A percentile compares a stretch with the other conserved stretches of the same genome.
These are phyloP conservation scores for Tripterygium wilfordii DNA, from an alignment of 177 flowering plant species.

Conservation along the genomic window DNA sequence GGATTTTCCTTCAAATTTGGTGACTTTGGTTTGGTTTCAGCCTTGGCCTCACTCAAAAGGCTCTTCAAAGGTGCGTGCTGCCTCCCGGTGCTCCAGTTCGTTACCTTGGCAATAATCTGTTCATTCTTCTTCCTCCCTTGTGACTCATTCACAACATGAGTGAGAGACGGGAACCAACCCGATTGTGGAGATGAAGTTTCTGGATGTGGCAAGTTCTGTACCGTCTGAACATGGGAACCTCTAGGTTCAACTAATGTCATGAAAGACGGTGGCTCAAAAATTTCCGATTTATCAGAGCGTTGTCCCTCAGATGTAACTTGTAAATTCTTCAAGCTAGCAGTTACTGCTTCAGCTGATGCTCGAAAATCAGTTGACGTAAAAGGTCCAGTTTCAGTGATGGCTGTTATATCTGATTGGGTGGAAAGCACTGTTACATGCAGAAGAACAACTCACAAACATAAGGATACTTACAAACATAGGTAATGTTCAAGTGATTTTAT, in stretches of 20 bases:
- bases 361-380: conserved; percentile 12
- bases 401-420: conserved; percentile 30
- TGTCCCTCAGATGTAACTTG: conserved; percentile 12
- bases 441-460: conserved; percentile 9
- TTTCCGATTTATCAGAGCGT: conserved; percentile 24
- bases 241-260: conserved; percentile 50
- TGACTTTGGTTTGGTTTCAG: conserved; percentile 30
- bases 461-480: too few species aligned
- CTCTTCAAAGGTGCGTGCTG: conserved; percentile 55
- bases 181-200: conserved; percentile 28
- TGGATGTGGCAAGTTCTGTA: conserved; percentile 20
- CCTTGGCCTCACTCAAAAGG: conserved; percentile 52
- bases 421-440: conserved; percentile 39
- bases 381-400: conserved; percentile 20
- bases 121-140: conserved; percentile 67
- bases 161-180: conserved; percentile 58
- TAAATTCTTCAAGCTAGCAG: conserved; percentile 7
- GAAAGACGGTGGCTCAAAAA: conserved; percentile 57
- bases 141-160: conserved; percentile 41
- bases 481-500: too few species aligned
- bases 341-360: conserved; percentile 11
- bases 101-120: conserved; percentile 61
- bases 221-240: conserved; percentile 29
- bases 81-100: conserved; percentile 58
- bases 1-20: conserved; percentile 20